These are phyloP conservation scores for Brassica cretica DNA, from an alignment of 345 rosid species.

Conservation along the genomic window DNA sequence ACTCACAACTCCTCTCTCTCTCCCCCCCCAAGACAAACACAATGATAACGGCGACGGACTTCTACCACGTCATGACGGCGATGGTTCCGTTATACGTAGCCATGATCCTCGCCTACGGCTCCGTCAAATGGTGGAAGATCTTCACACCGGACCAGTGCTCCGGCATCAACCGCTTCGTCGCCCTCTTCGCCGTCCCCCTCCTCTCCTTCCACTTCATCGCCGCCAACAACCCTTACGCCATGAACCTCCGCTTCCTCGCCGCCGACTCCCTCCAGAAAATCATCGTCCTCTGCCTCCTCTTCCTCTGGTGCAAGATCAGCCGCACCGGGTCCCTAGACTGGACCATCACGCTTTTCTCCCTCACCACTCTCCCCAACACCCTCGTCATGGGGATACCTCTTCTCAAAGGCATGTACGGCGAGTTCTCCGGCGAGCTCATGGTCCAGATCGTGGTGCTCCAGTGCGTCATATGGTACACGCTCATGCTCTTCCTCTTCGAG, in stretches of 20 bases:
- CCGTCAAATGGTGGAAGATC: conserved; percentile 99
- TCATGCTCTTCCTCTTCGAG: conserved; percentile 57
- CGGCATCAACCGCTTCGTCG: conserved; percentile 97
- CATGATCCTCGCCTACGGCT: conserved; percentile 91
- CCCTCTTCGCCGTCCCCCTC: conserved; percentile 96
- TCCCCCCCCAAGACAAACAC: conserved; percentile 16
- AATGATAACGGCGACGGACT: conserved; percentile 74
- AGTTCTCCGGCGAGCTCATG: conserved; percentile 46
- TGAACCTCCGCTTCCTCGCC: conserved; percentile 58
- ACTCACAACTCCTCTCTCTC: conserved; percentile 1
- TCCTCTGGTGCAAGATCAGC: conserved; percentile 49
- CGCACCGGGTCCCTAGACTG: conserved; percentile 47
- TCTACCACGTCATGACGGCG: conserved; percentile 98
- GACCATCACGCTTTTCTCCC: conserved; percentile 54
- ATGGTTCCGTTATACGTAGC: conserved; percentile 99
- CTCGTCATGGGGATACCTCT: conserved; percentile 62
- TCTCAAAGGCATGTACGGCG: conserved; percentile 61
- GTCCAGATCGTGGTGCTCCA: conserved; percentile 58
- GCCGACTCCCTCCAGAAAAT: conserved; percentile 56
- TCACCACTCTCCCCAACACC: conserved; percentile 55
- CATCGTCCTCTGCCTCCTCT: conserved; percentile 46
- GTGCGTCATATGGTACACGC: conserved; percentile 54
- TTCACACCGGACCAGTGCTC: conserved; percentile 97
- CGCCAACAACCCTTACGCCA: conserved; percentile 46
- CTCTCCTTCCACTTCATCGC: conserved; percentile 88